These are phyloP conservation scores for Volvox carteri DNA, from an alignment of 163 green algal genomes.

Conservation along the genomic window DNA sequence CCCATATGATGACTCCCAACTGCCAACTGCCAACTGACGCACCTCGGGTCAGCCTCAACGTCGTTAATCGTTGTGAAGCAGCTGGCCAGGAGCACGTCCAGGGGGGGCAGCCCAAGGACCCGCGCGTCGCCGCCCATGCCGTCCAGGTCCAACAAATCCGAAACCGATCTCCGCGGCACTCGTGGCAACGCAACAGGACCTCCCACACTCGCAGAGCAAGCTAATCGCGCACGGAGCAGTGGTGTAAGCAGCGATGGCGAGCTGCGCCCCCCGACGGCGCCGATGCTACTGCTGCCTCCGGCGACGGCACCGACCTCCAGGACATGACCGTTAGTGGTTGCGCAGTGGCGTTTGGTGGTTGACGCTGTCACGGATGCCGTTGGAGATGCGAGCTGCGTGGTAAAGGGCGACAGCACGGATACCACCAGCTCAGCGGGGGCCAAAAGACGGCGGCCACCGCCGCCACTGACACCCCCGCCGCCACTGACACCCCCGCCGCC, in stretches of 20 bases:
- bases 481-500: not conserved
- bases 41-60: not conserved
- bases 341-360: not conserved
- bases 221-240: not conserved
- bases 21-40: not conserved
- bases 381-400: not conserved
- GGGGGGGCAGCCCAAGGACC: not conserved
- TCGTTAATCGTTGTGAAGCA: not conserved
- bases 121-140: not conserved
- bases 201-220: not conserved
- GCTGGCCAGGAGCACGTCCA: not conserved
- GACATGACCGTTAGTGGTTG: not conserved
- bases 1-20: too few relatives aligned
- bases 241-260: not conserved
- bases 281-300: not conserved
- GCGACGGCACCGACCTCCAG: not conserved
- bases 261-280: not conserved
- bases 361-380: not conserved
- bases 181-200: not conserved
- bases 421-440: not conserved
- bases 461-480: not conserved
- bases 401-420: not conserved
- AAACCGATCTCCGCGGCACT: not conserved
- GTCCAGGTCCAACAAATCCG: slow-evolving; percentile 9
- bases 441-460: not conserved